Base-by-base conservation (phyloP, 139 green algal genomes). In the Volvox africanus region DNA sequence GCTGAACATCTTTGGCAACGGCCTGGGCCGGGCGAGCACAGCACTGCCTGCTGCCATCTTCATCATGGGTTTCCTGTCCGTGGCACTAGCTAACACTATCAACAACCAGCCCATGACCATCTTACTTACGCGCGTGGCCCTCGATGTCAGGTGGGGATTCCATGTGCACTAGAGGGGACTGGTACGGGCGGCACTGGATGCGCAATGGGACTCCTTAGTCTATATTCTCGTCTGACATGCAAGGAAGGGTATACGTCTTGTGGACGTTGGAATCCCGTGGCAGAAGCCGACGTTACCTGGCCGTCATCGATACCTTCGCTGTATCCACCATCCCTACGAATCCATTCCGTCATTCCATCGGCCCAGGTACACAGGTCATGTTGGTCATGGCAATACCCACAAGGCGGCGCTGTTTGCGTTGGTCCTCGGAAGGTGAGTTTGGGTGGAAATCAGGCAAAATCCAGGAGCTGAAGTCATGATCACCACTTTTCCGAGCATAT, bases 51-150 rank as follows among this genome's bases (percentile, higher is more conserved):
- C 20, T 1, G 83, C 90, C 35, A 24, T 94, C 18, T 91, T 86
- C 69, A 61, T 93, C 12, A 91, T 95, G 67, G 94, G 94, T 18
- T 55, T 26, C 16, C 62, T 93, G 18, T 91, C 81, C 12, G 62
- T 94, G 19, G n/a, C 80, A 61, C 77, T 95, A 12, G 84, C 88
- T 35, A 96, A 96, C 86, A 33, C 93, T 26, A 91, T 94, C 77
- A 95, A 94, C 90, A 96, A 96, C 88, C 94, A 95, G 94, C 94
- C 94, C 18, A 94, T 94, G 92, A 95, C 94, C n/a, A 95, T 96
- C 81, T 80, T 95, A 19, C 89, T 96, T 33, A 95, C 94, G 17
- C 68, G 88, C 0, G 88, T 94, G 11, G 86, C 83, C 37, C 82
- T 96, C 68, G 82, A 88, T 73, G 65, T 73, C 65, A 73, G 65